Evolutionary conservation across 805 yeast species (phyloP).

Genomic region (Zygosaccharomyces kombuchaensis): DNA sequence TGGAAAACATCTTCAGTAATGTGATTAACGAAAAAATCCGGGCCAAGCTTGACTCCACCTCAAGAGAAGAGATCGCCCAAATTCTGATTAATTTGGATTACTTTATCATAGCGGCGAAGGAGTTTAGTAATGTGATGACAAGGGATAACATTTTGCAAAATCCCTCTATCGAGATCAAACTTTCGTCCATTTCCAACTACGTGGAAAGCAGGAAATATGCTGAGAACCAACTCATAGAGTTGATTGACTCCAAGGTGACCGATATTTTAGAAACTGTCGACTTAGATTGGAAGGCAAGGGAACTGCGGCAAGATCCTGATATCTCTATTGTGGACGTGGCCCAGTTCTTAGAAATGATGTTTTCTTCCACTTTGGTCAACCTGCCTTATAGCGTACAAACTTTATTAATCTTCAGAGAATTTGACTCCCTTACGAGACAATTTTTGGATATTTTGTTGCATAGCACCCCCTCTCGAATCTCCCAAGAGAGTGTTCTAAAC

Average conservation of each 20-base stretch:
- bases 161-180: constrained; percentile 41
- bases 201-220: constrained; percentile 61
- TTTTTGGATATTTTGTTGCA: constrained; percentile 57
- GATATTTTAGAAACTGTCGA: constrained; percentile 81
- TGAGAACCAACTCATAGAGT: constrained; percentile 72
- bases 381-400: constrained; percentile 76
- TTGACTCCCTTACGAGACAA: constrained; percentile 74
- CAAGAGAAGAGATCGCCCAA: constrained; percentile 88
- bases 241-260: constrained; percentile 75
- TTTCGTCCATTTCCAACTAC: constrained; percentile 54
- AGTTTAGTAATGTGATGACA: constrained; percentile 46
- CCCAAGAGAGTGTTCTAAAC: constrained; percentile 59
- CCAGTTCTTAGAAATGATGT: constrained; percentile 76
- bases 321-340: constrained; percentile 78
- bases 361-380: constrained; percentile 76
- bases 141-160: constrained; percentile 34
- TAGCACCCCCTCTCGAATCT: constrained; percentile 48
- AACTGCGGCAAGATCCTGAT: constrained; percentile 57
- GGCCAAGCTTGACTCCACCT: constrained; percentile 58
- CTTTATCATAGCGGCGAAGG: constrained; percentile 69
- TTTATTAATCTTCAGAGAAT: constrained; percentile 76
- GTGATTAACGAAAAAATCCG: constrained; percentile 63
- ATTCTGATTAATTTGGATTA: constrained; percentile 83
- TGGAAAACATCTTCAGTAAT: constrained; percentile 65
- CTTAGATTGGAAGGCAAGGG: constrained; percentile 70